These are phyloP conservation scores for Dichomitus squalens DNA, from an alignment of 1,284 basidiomycete genomes.

Conservation along the genomic window DNA sequence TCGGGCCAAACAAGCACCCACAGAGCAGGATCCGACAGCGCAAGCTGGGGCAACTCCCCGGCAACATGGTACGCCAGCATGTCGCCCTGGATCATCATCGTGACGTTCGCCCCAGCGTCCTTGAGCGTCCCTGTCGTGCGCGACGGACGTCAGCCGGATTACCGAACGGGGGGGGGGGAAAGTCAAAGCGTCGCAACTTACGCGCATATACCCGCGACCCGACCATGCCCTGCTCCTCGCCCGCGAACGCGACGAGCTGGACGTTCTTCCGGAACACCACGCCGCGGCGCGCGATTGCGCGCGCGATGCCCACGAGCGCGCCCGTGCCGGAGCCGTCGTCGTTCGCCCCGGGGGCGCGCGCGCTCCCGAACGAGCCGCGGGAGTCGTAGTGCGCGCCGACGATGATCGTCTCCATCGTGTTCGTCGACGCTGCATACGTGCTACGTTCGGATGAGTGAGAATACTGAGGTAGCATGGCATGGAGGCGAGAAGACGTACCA, in stretches of 20 bases:
- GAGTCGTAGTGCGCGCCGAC: slow-evolving; percentile 87
- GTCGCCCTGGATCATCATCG: slow-evolving; percentile 85
- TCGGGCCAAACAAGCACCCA: slow-evolving; percentile 33
- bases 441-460: slow-evolving; percentile 35
- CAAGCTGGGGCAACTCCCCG: slow-evolving; percentile 79
- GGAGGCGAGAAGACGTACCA: slow-evolving; percentile 50
- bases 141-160: not conserved
- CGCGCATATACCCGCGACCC: slow-evolving; percentile 71
- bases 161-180: not conserved
- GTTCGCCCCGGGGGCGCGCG: slow-evolving; percentile 74
- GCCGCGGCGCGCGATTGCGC: slow-evolving; percentile 61
- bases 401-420: slow-evolving; percentile 64
- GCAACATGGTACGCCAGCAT: slow-evolving; percentile 83
- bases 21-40: slow-evolving; percentile 55
- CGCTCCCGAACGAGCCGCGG: slow-evolving; percentile 80
- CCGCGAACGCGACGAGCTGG: slow-evolving; percentile 69
- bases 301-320: slow-evolving; percentile 75
- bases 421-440: slow-evolving; percentile 51
- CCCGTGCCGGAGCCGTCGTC: slow-evolving; percentile 84
- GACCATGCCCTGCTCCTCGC: slow-evolving; percentile 71
- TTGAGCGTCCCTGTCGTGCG: slow-evolving; percentile 45
- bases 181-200: not conserved
- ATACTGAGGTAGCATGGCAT: not conserved
- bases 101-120: slow-evolving; percentile 61
- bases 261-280: slow-evolving; percentile 70